Conservation (phyloP, 129 eudicot species). For the Arctium minus region DNA sequence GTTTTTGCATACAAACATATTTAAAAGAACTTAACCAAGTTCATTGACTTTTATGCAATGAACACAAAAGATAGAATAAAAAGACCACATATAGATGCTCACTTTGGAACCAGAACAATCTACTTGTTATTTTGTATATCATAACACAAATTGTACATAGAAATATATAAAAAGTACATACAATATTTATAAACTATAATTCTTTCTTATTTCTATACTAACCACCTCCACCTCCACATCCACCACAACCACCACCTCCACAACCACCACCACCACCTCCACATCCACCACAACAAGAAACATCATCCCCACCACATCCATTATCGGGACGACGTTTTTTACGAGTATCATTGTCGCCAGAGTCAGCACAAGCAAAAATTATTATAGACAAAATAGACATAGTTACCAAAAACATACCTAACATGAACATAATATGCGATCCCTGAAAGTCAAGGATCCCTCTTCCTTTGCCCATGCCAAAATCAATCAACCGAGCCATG, state of each 20-base stretch:
- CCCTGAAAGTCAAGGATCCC: constrained; percentile 12
- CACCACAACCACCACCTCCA: too few species aligned
- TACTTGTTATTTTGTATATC: neutral
- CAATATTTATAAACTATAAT: neutral
- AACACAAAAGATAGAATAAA: neutral
- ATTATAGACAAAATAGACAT: constrained; percentile 21
- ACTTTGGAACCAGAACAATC: neutral
- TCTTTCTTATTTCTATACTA: neutral
- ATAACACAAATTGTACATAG: neutral
- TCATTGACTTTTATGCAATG: neutral
- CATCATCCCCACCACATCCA: neutral
- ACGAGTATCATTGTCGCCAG: neutral
- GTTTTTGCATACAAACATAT: too few species aligned
- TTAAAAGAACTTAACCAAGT: neutral
- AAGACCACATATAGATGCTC: neutral
- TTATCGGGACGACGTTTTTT: neutral
- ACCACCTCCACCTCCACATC: neutral
- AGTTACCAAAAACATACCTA: constrained; percentile 21
- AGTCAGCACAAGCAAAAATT: constrained; percentile 22
- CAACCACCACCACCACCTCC: too few species aligned
- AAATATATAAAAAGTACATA: neutral
- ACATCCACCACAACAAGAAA: neutral
- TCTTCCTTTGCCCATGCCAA: neutral
- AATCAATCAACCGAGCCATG: neutral
- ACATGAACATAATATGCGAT: constrained; percentile 18